A percentile compares a stretch with the other conserved stretches of the same genome.
Evolutionary conservation across 352 stramenopile species (phyloP).

Genomic region (Phytophthora lateralis): DNA sequence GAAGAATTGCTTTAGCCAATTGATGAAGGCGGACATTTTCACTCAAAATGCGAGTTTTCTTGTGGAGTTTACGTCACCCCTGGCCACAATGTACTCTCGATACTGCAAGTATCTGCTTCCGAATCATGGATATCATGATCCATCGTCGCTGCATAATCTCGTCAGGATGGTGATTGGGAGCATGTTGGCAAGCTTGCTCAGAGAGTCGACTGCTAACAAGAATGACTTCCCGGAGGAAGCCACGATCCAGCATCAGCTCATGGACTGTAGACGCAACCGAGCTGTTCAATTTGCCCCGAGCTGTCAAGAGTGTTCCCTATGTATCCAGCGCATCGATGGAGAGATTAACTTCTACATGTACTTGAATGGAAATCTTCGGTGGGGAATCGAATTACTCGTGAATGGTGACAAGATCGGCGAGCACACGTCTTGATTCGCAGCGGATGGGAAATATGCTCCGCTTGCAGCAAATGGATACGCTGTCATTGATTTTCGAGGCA

Average conservation of each 20-base stretch:
- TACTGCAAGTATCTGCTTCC: slow-evolving; percentile 22
- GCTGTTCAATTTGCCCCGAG: slow-evolving; percentile 16
- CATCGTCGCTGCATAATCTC: slow-evolving; percentile 20
- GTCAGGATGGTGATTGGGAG: slow-evolving; percentile 17
- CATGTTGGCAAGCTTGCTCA: slow-evolving; percentile 20
- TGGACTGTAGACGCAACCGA: slow-evolving; percentile 1
- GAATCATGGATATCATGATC: slow-evolving; percentile 11
- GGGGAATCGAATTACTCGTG: slow-evolving; percentile 7
- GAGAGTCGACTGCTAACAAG: neutral
- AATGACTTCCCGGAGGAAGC: slow-evolving; percentile 20
- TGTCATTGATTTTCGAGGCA: slow-evolving; percentile 10
- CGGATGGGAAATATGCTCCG: slow-evolving; percentile 9
- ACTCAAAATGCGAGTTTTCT: no score
- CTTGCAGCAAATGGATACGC: slow-evolving; percentile 1
- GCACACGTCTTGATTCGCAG: slow-evolving; percentile 1
- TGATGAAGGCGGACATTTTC: no score
- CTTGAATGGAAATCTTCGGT: slow-evolving; percentile 6
- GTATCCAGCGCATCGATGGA: neutral
- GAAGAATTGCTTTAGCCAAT: no score
- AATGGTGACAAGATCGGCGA: slow-evolving; percentile 8
- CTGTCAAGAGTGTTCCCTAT: slow-evolving; percentile 9
- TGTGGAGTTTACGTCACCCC: no score
- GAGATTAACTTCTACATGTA: slow-evolving; percentile 16
- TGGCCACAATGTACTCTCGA: slow-evolving; percentile 18
- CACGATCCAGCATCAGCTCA: slow-evolving; percentile 30